Evolutionary conservation across 2,329 filamentous ascomycete genomes (phyloP).

Genomic region (Penicillium sp.): DNA sequence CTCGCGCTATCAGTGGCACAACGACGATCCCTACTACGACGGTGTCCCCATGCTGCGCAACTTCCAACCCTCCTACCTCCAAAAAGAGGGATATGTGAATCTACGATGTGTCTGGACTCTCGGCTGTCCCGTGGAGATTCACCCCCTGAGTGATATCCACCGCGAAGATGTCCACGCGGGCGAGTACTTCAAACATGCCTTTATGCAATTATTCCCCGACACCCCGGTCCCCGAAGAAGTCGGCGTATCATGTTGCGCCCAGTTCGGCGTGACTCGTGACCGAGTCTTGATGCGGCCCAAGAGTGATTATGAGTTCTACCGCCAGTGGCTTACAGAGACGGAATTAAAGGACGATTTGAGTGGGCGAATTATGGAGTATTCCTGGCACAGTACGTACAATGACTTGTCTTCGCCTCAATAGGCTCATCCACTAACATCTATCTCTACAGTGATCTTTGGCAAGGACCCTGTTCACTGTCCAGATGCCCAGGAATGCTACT

Average conservation of each 20-base stretch:
- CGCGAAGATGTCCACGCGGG: conserved; percentile 53
- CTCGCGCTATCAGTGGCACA: conserved; percentile 51
- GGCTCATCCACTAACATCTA: background rate
- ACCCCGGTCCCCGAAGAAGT: conserved; percentile 48
- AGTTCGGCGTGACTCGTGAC: conserved; percentile 56
- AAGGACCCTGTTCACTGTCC: conserved; percentile 64
- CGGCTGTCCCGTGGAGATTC: conserved; percentile 57
- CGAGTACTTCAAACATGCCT: conserved; percentile 54
- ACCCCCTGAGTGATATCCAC: conserved; percentile 49
- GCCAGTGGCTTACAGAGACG: conserved; percentile 55
- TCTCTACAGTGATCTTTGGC: conserved; percentile 59
- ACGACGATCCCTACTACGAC: conserved; percentile 57
- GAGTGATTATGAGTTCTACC: conserved; percentile 54
- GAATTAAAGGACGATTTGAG: conserved; percentile 53
- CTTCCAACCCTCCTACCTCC: conserved; percentile 54
- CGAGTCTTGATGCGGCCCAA: conserved; percentile 51
- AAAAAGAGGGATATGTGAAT: conserved; percentile 57
- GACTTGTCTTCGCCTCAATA: background rate
- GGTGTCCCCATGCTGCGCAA: conserved; percentile 54
- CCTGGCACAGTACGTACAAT: conserved; percentile 58
- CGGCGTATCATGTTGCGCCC: conserved; percentile 58
- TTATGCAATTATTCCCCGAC: conserved; percentile 53
- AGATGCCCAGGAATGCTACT: conserved; percentile 65
- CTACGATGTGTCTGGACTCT: conserved; percentile 58
- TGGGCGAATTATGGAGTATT: conserved; percentile 61